These are phyloP conservation scores for Saprolegnia parasitica DNA, from an alignment of 352 stramenopile genomes.

Conservation along the genomic window DNA sequence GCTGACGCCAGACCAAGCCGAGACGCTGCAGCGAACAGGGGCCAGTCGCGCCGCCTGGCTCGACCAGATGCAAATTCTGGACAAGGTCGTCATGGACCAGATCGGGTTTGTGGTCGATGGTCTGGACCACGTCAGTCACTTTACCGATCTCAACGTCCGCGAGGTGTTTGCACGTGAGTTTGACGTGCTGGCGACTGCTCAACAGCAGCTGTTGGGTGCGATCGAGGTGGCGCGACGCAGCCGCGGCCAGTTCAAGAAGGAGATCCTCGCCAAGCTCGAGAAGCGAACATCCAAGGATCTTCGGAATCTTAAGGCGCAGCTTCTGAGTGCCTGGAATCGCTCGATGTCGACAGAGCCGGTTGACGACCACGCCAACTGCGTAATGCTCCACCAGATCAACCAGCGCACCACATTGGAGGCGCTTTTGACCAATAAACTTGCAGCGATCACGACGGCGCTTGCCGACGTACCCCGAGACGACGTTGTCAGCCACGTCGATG, in stretches of 20 bases:
- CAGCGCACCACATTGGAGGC: neutral
- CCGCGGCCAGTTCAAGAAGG: too few relatives aligned
- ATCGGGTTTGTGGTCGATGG: too few relatives aligned
- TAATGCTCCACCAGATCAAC: neutral
- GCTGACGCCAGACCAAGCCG: neutral
- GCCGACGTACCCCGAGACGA: constrained; percentile 4
- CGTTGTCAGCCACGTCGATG: neutral
- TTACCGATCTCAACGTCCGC: too few relatives aligned
- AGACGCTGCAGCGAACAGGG: neutral
- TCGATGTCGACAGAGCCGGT: neutral
- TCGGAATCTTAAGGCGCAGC: neutral
- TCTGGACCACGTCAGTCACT: too few relatives aligned
- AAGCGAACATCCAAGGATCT: neutral
- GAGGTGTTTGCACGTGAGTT: neutral
- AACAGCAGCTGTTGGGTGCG: too few relatives aligned
- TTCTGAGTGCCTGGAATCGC: neutral
- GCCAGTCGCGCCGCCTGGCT: neutral
- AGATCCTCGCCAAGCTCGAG: too few relatives aligned
- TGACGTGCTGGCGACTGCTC: neutral
- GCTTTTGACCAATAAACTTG: neutral
- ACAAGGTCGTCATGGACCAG: neutral
- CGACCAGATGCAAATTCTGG: neutral
- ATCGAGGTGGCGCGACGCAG: too few relatives aligned
- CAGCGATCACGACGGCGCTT: neutral
- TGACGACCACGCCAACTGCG: neutral